Percentiles rank a stretch among this genome's conserved stretches.
Conservation (phyloP, 768 basidiomycete species). For the Boletus sp. region DNA sequence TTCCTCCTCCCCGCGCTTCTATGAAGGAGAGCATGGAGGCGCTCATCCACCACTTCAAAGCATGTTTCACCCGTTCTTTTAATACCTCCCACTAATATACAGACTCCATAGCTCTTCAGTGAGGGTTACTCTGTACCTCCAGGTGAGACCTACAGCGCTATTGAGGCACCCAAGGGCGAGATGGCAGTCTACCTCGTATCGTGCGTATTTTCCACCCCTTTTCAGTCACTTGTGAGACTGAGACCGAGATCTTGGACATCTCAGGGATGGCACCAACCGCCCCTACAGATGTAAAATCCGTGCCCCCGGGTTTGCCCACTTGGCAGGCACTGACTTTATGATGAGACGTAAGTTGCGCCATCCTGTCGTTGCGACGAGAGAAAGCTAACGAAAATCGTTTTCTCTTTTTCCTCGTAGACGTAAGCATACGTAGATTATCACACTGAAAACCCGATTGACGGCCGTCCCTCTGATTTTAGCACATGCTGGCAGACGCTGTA, state of each 20-base stretch:
- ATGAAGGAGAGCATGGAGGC: conserved; percentile 99
- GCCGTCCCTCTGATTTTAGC: conserved; percentile 46
- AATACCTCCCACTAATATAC: neutral
- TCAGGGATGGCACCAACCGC: conserved; percentile 88
- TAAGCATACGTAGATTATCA: conserved; percentile 22
- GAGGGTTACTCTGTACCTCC: conserved; percentile 97
- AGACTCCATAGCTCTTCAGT: conserved; percentile 68
- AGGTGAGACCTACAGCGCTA: conserved; percentile 93
- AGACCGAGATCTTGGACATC: neutral
- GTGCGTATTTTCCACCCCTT: conserved; percentile 39
- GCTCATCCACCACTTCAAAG: conserved; percentile 98
- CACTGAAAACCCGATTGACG: conserved; percentile 10
- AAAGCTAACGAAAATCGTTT: conserved; percentile 1
- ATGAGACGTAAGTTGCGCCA: conserved; percentile 70
- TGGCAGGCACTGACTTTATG: conserved; percentile 97
- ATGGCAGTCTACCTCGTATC: conserved; percentile 99
- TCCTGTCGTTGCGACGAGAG: neutral
- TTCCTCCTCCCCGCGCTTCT: conserved; percentile 90
- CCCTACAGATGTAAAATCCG: conserved; percentile 98
- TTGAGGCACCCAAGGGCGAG: conserved; percentile 98
- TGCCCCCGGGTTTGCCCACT: conserved; percentile 93
- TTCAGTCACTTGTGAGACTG: neutral
- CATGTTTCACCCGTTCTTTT: conserved; percentile 14
- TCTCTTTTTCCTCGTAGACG: conserved; percentile 31
- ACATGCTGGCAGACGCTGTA: conserved; percentile 92